phyloP scores from a whole-genome alignment of 1,284 basidiomycete species.

The Malassezia cuniculi region DNA sequence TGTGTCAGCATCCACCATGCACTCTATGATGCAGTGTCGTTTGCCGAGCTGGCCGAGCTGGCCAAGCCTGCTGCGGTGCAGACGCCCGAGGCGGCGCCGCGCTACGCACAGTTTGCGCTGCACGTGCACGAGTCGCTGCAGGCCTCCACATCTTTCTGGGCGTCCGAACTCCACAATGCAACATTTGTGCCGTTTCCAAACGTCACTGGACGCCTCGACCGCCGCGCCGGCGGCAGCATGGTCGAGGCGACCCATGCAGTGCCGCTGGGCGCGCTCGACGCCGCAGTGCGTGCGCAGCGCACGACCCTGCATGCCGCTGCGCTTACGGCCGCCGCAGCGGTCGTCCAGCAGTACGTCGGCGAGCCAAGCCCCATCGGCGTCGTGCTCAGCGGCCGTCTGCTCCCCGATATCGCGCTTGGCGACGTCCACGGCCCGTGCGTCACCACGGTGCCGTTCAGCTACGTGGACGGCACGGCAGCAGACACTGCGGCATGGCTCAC shows the following conservation, averaged over 20 bases:
- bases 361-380: constrained; percentile 30
- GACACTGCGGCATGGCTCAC: constrained; percentile 8
- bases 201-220: constrained; percentile 23
- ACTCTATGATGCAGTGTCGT: constrained; percentile 36
- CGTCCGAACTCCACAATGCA: constrained; percentile 17
- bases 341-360: constrained; percentile 25
- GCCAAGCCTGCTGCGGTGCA: constrained; percentile 1
- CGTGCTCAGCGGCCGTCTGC: constrained; percentile 29
- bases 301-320: constrained; percentile 28
- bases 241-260: neutral
- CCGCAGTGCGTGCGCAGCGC: constrained; percentile 13
- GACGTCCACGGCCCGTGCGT: constrained; percentile 34
- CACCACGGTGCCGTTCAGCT: constrained; percentile 32
- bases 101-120: neutral
- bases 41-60: constrained; percentile 18
- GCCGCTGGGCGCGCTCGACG: constrained; percentile 6
- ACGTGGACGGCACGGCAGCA: neutral
- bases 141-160: constrained; percentile 30
- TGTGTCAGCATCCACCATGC: constrained; percentile 30
- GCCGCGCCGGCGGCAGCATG: too few relatives aligned
- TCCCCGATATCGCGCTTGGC: constrained; percentile 17
- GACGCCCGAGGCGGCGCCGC: neutral
- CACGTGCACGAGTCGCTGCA: constrained; percentile 2
- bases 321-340: constrained; percentile 19
- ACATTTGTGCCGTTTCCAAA: constrained; percentile 22